Base-by-base conservation (phyloP, 139 green algal species). In the Chlorella vulgaris region DNA sequence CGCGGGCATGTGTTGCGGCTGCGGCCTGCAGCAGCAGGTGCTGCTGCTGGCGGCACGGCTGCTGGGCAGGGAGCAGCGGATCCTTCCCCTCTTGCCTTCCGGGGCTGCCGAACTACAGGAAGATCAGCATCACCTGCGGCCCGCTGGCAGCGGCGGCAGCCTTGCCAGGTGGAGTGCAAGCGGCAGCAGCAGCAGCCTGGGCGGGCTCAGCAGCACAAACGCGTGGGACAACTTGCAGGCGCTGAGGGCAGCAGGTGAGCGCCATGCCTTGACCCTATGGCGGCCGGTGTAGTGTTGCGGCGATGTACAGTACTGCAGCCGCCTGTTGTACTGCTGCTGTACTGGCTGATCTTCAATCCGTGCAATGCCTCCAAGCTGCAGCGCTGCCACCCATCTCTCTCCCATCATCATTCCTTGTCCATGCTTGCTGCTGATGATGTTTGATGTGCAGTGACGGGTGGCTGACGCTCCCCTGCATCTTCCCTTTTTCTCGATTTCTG, bases 11-110 rank as follows among this genome's bases (percentile, higher is more conserved):
- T n/a, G n/a, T n/a, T 65, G 55, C 24, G 71, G 71, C 35, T 70
- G 55, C 38, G 28, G 43, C 24, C 47, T 87, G 78, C 82, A 86
- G 78, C 82, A 82, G 19, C 78, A 86, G 33, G 39, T 40, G 39
- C 28, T 69, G 26, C 38, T 70, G 38, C 60, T 80, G n/a, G 74
- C 38, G 0, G 55, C 55, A 0, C 55, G 38, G 28, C 74, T 80
- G 74, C 55, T 80, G 74, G 74, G 74, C 10, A 36, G 55, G 19
- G 55, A 70, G 74, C 38, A 58, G 26, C 74, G 36, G 15, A 24
- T 69, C 55, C 55, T 60, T 53, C 74, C 55, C 7, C 60, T 87
- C 43, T 6, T 53, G n/a, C 75, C 84, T 26, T 24, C 51, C 0
- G 65, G 21, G 13, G 51, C 71, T 35, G 47, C 50, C 71, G 50